phyloP scores from a whole-genome alignment of 495 filamentous ascomycete species.

The Podospora conica region DNA sequence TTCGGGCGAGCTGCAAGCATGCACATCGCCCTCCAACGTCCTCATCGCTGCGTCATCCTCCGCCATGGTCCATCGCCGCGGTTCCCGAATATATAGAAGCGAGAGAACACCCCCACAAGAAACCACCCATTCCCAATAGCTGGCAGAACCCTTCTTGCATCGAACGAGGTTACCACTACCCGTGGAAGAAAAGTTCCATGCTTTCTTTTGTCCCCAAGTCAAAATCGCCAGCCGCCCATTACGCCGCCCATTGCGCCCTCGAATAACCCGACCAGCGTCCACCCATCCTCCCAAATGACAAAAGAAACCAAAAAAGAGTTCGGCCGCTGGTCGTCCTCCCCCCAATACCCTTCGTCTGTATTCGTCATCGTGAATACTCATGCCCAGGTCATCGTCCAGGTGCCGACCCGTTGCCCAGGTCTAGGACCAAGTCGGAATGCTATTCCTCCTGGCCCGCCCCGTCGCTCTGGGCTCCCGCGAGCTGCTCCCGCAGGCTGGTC shows the following conservation, averaged over 20 bases:
- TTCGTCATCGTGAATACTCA: background rate
- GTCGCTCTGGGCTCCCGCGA: background rate
- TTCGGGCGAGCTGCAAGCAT: background rate
- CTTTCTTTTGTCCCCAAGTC: background rate
- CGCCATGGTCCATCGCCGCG: background rate
- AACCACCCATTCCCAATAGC: background rate
- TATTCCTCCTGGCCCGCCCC: background rate
- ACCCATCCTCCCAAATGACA: background rate
- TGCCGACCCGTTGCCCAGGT: background rate
- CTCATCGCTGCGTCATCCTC: background rate
- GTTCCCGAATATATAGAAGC: background rate
- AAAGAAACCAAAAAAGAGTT: background rate
- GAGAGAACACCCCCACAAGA: background rate
- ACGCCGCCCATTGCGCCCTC: background rate
- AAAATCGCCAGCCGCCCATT: background rate
- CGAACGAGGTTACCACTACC: background rate
- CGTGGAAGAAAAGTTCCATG: background rate
- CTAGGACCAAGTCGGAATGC: background rate
- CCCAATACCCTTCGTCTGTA: background rate
- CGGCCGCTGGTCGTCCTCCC: background rate
- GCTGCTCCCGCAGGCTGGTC: background rate
- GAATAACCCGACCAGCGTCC: background rate
- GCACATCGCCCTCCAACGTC: background rate
- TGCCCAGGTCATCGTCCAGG: background rate
- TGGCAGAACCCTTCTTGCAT: background rate